Conservation (phyloP, 106 monocot species). For the Amphibolis antarctica region DNA sequence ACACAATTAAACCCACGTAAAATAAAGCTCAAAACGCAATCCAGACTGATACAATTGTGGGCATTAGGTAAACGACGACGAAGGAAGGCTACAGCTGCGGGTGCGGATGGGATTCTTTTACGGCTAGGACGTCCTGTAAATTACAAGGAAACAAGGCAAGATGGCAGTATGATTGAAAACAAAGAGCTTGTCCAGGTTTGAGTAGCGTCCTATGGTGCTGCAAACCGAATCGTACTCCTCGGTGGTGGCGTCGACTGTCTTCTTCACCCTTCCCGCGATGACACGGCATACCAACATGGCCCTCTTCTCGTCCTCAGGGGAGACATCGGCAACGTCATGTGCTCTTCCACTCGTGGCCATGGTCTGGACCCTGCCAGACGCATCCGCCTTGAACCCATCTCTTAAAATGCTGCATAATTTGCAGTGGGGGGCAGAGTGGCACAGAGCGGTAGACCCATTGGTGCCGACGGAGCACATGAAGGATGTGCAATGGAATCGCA, state of each 20-base stretch:
- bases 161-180: conserved; percentile 68
- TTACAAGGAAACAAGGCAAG: conserved; percentile 79
- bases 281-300: conserved; percentile 91
- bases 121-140: conserved; percentile 26
- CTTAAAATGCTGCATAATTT: conserved; percentile 56
- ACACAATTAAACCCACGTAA: too few species aligned
- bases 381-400: conserved; percentile 50
- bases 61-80: not conserved
- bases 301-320: conserved; percentile 28
- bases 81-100: not conserved
- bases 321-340: conserved; percentile 26
- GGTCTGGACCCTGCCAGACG: conserved; percentile 34
- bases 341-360: conserved; percentile 69
- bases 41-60: not conserved
- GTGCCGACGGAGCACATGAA: conserved; percentile 49
- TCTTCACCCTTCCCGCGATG: conserved; percentile 75
- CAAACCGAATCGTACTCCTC: conserved; percentile 59
- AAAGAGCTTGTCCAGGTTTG: conserved; percentile 50
- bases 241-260: conserved; percentile 6
- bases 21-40: not conserved
- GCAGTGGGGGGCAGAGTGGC: conserved; percentile 29
- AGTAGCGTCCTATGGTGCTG: conserved; percentile 19
- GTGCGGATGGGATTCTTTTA: conserved; percentile 10
- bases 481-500: conserved; percentile 58
- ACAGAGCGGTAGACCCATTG: conserved; percentile 34